A percentile compares a stretch with the other conserved stretches of the same genome.
Evolutionary conservation across 2,329 filamentous ascomycete species (phyloP).

Genomic region (Cercospora sp.): DNA sequence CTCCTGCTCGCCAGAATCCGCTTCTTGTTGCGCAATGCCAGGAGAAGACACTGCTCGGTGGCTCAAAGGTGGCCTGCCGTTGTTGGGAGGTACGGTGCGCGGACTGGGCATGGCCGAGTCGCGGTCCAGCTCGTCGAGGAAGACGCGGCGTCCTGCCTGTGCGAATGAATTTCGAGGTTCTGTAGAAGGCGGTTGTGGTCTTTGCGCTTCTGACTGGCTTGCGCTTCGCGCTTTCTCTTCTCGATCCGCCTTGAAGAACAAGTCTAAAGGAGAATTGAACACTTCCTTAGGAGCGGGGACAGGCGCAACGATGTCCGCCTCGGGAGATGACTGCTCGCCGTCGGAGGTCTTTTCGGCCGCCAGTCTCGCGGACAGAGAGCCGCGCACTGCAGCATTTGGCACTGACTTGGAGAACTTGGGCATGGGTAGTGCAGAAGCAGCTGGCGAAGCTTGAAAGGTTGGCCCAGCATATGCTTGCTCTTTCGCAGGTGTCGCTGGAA

Average conservation of each 20-base stretch:
- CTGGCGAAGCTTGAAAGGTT: constrained; percentile 92
- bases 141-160: constrained; percentile 55
- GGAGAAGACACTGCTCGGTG: constrained; percentile 38
- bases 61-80: constrained; percentile 30
- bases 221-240: constrained; percentile 64
- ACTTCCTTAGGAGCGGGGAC: constrained; percentile 43
- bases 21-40: constrained; percentile 16
- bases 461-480: constrained; percentile 77
- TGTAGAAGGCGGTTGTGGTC: constrained; percentile 36
- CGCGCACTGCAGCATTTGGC: constrained; percentile 60
- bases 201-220: constrained; percentile 48
- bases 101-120: constrained; percentile 38
- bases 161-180: constrained; percentile 30
- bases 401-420: constrained; percentile 83
- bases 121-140: constrained; percentile 68
- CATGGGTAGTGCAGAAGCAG: constrained; percentile 83
- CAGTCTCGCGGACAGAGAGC: constrained; percentile 45
- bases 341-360: constrained; percentile 51
- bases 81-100: constrained; percentile 25
- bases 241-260: constrained; percentile 85
- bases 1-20: constrained; percentile 47
- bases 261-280: constrained; percentile 77
- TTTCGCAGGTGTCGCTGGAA: constrained; percentile 47
- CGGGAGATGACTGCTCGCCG: constrained; percentile 51
- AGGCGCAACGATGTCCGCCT: constrained; percentile 47